Base-by-base conservation (phyloP, 2,329 filamentous ascomycete genomes). In the Colletotrichum destructivum region DNA sequence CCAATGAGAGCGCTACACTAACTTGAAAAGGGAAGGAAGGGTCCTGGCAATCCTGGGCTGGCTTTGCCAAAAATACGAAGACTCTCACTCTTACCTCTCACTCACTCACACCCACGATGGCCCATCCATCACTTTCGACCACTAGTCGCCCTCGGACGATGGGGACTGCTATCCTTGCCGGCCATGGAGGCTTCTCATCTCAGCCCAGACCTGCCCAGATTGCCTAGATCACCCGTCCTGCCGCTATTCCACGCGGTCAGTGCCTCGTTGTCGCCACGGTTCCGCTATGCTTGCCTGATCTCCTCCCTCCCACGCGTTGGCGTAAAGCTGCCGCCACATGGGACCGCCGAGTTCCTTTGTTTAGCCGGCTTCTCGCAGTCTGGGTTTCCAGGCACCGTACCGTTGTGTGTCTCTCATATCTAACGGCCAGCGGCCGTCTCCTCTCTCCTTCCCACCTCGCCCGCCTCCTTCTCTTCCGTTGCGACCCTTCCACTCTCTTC, bases 11-110 rank as follows among this genome's bases (percentile, higher is more conserved):
- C 5, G 6, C 5, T 8, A 8, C 47, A 42, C 69, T 64, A 64
- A 60, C 18, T 40, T 54, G 5, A 13, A 63, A 54, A 12, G 21
- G 60, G 66, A 60, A 63, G 49, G 59, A 69, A n/a, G 42, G 31
- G 54, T 31, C 23, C 52, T 51, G 5, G 52, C 26, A 38, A 46
- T 38, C 31, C 64, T 68, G 21, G 60, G 46, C 59, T 18, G 23
- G 8, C 31, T 49, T 15, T 15, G 46, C 69, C 54, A 64, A 64
- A 71, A 69, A 72, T 69, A 72, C 69, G 69, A 60, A 69, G 51
- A 31, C n/a, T 52, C 16, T 38, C 26, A 16, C 49, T 46, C 26
- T n/a, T 38, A 52, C 42, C 26, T 16, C 55, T 21, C 21, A 44
- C 44, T 56, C 54, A 13, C 15, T 23, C 35, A 21, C n/a, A 44